Evolutionary conservation across 805 yeast species (phyloP).

Genomic region (Metschnikowia cerradonensis): DNA sequence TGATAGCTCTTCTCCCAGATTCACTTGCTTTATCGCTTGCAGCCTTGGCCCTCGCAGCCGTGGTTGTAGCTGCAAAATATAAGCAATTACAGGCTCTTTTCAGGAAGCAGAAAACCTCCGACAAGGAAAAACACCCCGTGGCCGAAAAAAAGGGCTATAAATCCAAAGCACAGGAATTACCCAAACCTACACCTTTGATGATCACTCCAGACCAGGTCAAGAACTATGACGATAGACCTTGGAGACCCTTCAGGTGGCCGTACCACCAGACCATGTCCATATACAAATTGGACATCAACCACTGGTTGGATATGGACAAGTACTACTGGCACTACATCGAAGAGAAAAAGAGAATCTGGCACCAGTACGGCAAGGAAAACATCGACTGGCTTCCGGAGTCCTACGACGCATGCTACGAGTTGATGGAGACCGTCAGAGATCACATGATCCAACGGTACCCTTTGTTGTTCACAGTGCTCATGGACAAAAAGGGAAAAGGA

Average conservation of each 20-base stretch:
- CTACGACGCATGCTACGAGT: constrained; percentile 55
- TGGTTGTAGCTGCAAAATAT: not conserved
- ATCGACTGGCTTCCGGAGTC: constrained; percentile 66
- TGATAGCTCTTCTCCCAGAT: not conserved
- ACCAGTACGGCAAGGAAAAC: constrained; percentile 55
- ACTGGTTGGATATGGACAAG: constrained; percentile 79
- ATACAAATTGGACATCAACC: constrained; percentile 64
- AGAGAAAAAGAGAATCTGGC: constrained; percentile 57
- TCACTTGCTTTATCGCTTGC: constrained; percentile 1
- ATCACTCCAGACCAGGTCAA: constrained; percentile 65
- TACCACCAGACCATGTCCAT: constrained; percentile 78
- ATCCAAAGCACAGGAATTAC: constrained; percentile 17
- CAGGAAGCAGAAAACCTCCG: not conserved
- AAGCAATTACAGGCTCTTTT: not conserved
- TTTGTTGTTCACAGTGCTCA: constrained; percentile 47
- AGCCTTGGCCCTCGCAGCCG: not conserved
- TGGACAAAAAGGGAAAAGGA: constrained; percentile 41
- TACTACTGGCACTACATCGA: constrained; percentile 63
- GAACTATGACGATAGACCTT: constrained; percentile 68
- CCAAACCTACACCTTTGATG: constrained; percentile 53
- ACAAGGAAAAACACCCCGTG: constrained; percentile 2
- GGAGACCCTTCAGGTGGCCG: constrained; percentile 81
- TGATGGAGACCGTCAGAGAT: constrained; percentile 57
- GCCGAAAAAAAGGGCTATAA: not conserved
- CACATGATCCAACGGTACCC: constrained; percentile 66